Base-by-base conservation (phyloP, 768 basidiomycete genomes). In the Sutorius australiensis region DNA sequence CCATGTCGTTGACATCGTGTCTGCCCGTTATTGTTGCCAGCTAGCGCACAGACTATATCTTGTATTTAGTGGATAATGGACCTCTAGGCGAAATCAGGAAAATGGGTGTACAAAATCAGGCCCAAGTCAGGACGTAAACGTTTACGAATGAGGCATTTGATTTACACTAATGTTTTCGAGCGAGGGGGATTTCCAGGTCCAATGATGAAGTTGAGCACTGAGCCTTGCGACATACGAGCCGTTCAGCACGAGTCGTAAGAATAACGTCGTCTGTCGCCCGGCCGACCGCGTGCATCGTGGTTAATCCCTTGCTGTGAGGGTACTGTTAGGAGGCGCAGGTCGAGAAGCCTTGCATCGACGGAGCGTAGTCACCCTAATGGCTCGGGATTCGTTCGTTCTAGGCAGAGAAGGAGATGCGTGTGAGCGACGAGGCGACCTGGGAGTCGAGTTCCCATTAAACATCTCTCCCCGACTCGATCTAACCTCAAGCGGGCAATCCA, bases 361-460 rank as follows among this genome's bases (percentile, higher is more conserved):
- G 41, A 32, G 39, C 54, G 49, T 51, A 41, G 55, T 53, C 53
- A 61, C 56, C 53, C 37, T 45, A 48, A 38, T 44, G 52, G 42
- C 50, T 51, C 59, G 53, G 54, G 27, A 50, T 60, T 65, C 57
- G 54, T 61, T 64, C 43, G 54, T 61, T 64, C 43, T 6, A 42
- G 36, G 19, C 28, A 48, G 48, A 30, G 21, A 40, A 50, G 43
- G 34, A 40, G 37, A 32, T 32, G 62, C 65, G 64, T 65, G 64
- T 65, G 59, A 64, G 59, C 55, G 62, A 67, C 52, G 65, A 61
- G 62, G 65, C 56, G 53, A 45, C 45, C 24, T 42, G 19, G 21
- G 33, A 43, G 38, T n/a, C 12, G 33, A 43, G 38, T n/a, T 14
- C 37, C 34, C 16, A n/a, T 28, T 27, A 31, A 34, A 48, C 53